These are phyloP conservation scores for Thalassiosira hispida DNA, from an alignment of 352 stramenopile genomes.

Conservation along the genomic window DNA sequence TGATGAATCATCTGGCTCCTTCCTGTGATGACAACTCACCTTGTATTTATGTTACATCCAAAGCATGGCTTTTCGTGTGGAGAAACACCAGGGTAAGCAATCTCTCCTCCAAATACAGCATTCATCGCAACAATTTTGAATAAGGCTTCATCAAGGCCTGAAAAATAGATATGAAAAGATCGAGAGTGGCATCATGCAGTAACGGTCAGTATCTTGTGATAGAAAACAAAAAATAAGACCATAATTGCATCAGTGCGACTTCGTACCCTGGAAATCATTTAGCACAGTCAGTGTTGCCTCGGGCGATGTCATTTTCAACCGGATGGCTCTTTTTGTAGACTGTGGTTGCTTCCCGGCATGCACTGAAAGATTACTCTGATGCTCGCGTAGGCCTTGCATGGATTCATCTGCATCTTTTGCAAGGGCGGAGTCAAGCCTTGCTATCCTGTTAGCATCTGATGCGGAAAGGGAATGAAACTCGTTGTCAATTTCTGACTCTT, in stretches of 20 bases:
- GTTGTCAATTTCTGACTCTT: conserved; percentile 8
- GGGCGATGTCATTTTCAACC: conserved; percentile 76
- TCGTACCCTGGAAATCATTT: conserved; percentile 85
- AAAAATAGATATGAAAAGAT: conserved; percentile 2
- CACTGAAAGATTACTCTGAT: conserved; percentile 45
- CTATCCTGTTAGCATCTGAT: conserved; percentile 67
- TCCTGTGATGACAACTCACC: conserved; percentile 22
- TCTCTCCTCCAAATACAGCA: conserved; percentile 66
- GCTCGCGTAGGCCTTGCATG: conserved; percentile 31
- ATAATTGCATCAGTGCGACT: too few relatives aligned
- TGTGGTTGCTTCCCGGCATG: conserved; percentile 35
- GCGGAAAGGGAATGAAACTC: conserved; percentile 64
- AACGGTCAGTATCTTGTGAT: too few relatives aligned
- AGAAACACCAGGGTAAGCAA: conserved; percentile 42
- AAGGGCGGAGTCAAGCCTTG: conserved; percentile 72
- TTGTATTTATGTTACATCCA: conserved; percentile 63
- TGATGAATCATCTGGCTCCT: not conserved
- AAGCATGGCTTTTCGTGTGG: conserved; percentile 57
- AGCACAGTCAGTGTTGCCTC: conserved; percentile 73
- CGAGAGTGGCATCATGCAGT: too few relatives aligned
- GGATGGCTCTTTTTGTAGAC: conserved; percentile 42
- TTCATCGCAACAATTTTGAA: conserved; percentile 79
- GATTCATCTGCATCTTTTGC: conserved; percentile 51
- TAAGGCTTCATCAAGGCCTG: conserved; percentile 59
- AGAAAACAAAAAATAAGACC: too few relatives aligned